Conservation (phyloP, 345 rosid genomes). For the Syzygium jambos region DNA sequence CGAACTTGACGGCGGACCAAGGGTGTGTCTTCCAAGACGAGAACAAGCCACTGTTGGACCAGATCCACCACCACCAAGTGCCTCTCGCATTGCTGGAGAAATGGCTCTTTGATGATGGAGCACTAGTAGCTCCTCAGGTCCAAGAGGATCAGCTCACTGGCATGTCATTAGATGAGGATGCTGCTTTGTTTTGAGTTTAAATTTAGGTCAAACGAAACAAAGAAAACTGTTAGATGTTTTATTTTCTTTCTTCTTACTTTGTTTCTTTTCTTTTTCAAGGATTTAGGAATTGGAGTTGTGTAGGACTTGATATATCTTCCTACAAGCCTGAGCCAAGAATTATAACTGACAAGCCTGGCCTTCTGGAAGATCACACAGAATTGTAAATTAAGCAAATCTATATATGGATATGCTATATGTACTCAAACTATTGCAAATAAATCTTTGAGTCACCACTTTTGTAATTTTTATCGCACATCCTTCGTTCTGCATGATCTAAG, state of each 20-base stretch:
- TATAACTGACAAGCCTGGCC: not conserved
- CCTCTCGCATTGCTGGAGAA: slow-evolving; percentile 13
- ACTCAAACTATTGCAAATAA: not conserved
- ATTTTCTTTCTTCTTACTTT: not conserved
- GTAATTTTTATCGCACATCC: not conserved
- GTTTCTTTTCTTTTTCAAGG: not conserved
- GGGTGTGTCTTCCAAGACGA: slow-evolving; percentile 4
- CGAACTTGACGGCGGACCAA: not conserved
- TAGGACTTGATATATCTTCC: not conserved
- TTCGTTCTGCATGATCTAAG: not conserved
- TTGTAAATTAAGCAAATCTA: not conserved
- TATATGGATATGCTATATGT: not conserved
- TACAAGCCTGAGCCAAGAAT: not conserved
- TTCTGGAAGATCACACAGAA: not conserved
- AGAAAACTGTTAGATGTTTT: not conserved
- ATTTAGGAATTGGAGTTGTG: not conserved
- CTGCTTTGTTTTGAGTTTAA: slow-evolving; percentile 3
- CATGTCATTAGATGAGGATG: not conserved
- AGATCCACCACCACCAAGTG: not conserved
- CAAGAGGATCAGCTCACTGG: not conserved
- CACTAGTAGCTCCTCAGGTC: not conserved
- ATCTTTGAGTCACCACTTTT: not conserved
- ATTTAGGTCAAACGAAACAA: not conserved
- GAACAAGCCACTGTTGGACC: slow-evolving; percentile 1
- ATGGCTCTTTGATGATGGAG: slow-evolving; percentile 13